Conservation (phyloP, 139 green algal genomes). For the Astrephomene gubernaculifera region DNA sequence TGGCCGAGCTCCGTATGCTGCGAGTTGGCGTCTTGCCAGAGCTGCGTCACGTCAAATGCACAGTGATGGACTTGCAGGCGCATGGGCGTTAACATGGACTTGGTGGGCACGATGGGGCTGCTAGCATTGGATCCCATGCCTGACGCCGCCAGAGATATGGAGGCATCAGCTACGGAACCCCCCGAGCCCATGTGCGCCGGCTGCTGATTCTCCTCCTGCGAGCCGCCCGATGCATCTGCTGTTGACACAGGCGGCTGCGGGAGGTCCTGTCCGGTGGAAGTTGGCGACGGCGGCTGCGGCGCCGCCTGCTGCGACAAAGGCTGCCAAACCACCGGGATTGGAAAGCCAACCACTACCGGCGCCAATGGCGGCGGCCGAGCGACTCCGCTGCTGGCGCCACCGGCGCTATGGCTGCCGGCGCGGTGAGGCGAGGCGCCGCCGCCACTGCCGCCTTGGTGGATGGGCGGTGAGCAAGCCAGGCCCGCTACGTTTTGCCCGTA, state of each 20-base stretch:
- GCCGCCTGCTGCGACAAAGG: background rate
- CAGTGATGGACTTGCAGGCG: conserved; percentile 42
- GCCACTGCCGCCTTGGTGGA: background rate
- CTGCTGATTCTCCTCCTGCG: no score
- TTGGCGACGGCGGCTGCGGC: background rate
- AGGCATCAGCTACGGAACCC: background rate
- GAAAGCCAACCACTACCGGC: conserved; percentile 32
- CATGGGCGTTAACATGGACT: no score
- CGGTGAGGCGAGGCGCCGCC: background rate
- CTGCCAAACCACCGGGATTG: conserved; percentile 44
- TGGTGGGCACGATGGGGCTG: background rate
- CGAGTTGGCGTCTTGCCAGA: conserved; percentile 32
- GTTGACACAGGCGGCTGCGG: no score
- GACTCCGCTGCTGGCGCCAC: background rate
- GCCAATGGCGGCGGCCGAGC: background rate
- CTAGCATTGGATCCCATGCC: background rate
- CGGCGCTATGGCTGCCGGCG: background rate
- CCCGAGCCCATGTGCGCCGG: no score
- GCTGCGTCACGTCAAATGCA: conserved; percentile 30
- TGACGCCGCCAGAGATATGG: background rate
- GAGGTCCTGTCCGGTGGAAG: no score
- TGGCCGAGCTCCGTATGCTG: background rate
- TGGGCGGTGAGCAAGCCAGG: background rate
- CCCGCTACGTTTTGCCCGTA: background rate
- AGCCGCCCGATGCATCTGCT: no score